Evolutionary conservation across 495 filamentous ascomycete genomes (phyloP).

Genomic region (Aspergillus affinis): DNA sequence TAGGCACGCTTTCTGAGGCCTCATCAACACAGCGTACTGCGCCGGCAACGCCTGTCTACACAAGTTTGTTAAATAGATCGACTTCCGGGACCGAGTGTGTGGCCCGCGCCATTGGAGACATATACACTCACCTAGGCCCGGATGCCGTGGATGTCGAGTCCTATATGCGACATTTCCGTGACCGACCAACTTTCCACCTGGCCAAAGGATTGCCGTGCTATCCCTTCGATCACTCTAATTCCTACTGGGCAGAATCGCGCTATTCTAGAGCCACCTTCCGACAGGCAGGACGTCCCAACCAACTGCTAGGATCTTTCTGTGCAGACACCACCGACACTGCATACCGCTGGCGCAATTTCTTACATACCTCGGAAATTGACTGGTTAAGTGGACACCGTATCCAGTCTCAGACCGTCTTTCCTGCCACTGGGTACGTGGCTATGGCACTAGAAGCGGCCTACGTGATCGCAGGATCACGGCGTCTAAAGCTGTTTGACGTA

Average conservation of each 20-base stretch:
- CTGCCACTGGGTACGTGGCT: constrained; percentile 43
- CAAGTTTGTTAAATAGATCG: neutral
- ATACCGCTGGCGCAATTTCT: constrained; percentile 48
- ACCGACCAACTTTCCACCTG: neutral
- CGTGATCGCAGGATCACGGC: constrained; percentile 29
- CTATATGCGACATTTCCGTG: neutral
- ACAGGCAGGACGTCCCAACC: constrained; percentile 29
- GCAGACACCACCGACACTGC: constrained; percentile 36
- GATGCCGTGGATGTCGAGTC: neutral
- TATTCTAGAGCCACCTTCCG: neutral
- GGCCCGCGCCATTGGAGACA: neutral
- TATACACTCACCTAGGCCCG: neutral
- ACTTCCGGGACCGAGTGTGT: neutral
- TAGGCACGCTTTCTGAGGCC: neutral
- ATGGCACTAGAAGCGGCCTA: constrained; percentile 46
- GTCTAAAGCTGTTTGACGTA: constrained; percentile 5
- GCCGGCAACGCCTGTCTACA: neutral
- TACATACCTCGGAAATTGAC: constrained; percentile 38
- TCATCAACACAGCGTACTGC: neutral
- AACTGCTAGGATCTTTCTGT: constrained; percentile 41
- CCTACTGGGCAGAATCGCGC: neutral
- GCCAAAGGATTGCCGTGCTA: neutral
- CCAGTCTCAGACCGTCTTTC: constrained; percentile 39
- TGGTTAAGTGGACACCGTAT: constrained; percentile 51
- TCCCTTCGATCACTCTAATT: neutral